Evolutionary conservation across 331 rosid genomes (phyloP).

Genomic region (Acacia pycnantha): DNA sequence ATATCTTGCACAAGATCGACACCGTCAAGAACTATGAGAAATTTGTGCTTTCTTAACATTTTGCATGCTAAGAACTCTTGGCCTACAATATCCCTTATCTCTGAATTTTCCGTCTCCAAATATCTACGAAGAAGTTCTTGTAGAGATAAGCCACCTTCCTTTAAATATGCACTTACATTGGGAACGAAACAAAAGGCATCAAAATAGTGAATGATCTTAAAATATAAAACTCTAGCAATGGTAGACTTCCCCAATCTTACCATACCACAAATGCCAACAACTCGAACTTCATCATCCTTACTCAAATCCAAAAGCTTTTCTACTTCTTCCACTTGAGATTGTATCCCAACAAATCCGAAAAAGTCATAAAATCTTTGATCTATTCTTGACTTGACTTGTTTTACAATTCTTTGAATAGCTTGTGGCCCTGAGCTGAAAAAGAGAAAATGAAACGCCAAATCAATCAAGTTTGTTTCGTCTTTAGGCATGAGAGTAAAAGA

Average conservation of each 20-base stretch:
- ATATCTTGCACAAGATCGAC: not conserved
- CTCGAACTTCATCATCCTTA: not conserved
- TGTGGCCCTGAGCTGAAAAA: not conserved
- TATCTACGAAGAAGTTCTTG: conserved; percentile 6
- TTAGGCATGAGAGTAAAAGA: not conserved
- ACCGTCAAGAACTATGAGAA: conserved; percentile 25
- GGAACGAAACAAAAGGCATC: conserved; percentile 20
- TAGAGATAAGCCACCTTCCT: not conserved
- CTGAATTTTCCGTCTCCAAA: not conserved
- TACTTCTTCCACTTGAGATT: conserved; percentile 12
- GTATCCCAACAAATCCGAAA: conserved; percentile 15
- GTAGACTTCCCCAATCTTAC: not conserved
- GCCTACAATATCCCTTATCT: not conserved
- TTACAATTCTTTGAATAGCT: conserved; percentile 11
- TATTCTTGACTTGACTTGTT: not conserved
- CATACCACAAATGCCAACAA: conserved; percentile 27
- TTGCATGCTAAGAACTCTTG: not conserved
- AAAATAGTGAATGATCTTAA: conserved; percentile 8
- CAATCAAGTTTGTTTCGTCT: not conserved
- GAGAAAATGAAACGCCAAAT: not conserved
- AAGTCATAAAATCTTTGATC: not conserved
- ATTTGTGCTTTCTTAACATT: not conserved
- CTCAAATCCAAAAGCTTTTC: not conserved
- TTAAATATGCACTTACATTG: not conserved
- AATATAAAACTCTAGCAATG: not conserved